A percentile compares a stretch with the other conserved stretches of the same genome.
Evolutionary conservation across 2,329 filamentous ascomycete genomes (phyloP).

Genomic region (Arachnomyces sp.): DNA sequence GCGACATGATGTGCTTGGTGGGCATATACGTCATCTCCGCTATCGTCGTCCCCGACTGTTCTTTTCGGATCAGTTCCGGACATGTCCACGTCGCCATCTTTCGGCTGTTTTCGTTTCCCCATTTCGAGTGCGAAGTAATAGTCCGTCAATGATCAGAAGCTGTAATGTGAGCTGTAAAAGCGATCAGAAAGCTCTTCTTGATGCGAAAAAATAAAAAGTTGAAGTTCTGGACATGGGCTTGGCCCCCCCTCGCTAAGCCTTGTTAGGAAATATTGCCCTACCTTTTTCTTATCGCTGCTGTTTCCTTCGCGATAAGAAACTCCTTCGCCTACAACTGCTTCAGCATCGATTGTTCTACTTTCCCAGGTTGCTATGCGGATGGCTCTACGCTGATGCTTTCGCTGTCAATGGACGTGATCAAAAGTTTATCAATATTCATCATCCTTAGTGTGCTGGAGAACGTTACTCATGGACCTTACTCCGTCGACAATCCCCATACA

Average conservation of each 20-base stretch:
- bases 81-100: constrained; percentile 39
- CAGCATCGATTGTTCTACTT: no score
- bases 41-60: constrained; percentile 25
- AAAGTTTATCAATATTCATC: constrained; percentile 27
- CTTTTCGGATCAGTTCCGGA: constrained; percentile 32
- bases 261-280: constrained; percentile 2
- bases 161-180: no score
- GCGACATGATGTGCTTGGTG: background rate
- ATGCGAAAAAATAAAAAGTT: constrained; percentile 1
- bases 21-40: constrained; percentile 17
- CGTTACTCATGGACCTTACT: no score
- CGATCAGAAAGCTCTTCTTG: no score
- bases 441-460: constrained; percentile 14
- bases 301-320: background rate
- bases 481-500: background rate
- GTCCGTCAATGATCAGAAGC: no score
- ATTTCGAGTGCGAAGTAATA: constrained; percentile 25
- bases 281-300: constrained; percentile 9
- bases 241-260: constrained; percentile 6
- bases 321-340: no score
- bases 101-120: constrained; percentile 44
- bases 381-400: constrained; percentile 13
- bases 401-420: constrained; percentile 20
- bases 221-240: background rate
- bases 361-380: no score